Evolutionary conservation across 2,329 filamentous ascomycete genomes (phyloP).

Genomic region (Colletotrichum godetiae): DNA sequence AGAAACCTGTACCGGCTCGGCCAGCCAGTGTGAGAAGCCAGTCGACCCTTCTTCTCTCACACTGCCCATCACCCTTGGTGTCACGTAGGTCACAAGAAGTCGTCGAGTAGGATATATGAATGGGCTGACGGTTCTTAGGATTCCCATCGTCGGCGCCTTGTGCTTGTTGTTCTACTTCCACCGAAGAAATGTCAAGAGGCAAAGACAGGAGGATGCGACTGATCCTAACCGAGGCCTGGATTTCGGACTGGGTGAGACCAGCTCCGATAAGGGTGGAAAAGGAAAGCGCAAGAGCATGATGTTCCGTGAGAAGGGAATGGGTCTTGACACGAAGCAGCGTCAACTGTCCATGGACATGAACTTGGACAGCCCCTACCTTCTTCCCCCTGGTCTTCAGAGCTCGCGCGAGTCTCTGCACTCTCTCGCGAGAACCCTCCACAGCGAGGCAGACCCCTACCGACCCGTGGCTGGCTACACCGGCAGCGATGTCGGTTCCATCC

Average conservation of each 20-base stretch:
- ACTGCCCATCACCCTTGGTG: slow-evolving; percentile 75
- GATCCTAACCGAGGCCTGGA: slow-evolving; percentile 93
- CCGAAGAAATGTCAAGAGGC: slow-evolving; percentile 78
- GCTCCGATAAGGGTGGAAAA: slow-evolving; percentile 41
- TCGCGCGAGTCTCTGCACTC: slow-evolving; percentile 91
- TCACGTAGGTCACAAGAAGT: slow-evolving; percentile 70
- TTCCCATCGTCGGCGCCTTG: slow-evolving; percentile 77
- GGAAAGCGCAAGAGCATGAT: slow-evolving; percentile 56
- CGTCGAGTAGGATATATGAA: background rate
- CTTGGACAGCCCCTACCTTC: slow-evolving; percentile 87
- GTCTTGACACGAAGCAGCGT: slow-evolving; percentile 49
- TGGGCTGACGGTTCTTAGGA: slow-evolving; percentile 60
- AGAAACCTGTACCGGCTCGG: slow-evolving; percentile 33
- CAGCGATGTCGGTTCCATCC: slow-evolving; percentile 67
- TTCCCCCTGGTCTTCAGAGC: slow-evolving; percentile 82
- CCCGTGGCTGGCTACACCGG: slow-evolving; percentile 66
- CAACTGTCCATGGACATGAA: slow-evolving; percentile 80
- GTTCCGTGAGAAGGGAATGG: slow-evolving; percentile 62
- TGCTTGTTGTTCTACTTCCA: slow-evolving; percentile 81
- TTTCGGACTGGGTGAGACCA: slow-evolving; percentile 79
- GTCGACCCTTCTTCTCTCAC: slow-evolving; percentile 65
- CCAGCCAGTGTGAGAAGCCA: slow-evolving; percentile 70
- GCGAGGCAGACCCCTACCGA: slow-evolving; percentile 87
- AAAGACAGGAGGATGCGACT: slow-evolving; percentile 80
- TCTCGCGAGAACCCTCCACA: slow-evolving; percentile 79